Evolutionary conservation across 1,284 basidiomycete species (phyloP).

Genomic region (Ceratobasidium sp.): DNA sequence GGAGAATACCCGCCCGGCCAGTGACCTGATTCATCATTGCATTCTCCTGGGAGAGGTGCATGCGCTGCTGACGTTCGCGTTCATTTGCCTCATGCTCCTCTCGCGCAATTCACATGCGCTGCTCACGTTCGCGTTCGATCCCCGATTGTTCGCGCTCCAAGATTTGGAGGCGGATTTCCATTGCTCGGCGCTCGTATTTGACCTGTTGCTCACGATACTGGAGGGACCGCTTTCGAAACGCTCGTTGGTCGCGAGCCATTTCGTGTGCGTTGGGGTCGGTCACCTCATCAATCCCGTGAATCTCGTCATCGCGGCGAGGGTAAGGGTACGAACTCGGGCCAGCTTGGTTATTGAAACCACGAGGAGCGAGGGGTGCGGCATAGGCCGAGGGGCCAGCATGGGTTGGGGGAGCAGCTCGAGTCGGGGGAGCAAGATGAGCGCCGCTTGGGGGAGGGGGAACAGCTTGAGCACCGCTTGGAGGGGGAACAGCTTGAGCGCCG

Average conservation of each 20-base stretch:
- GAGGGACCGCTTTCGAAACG: not conserved
- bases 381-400: no score
- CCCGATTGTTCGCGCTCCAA: not conserved
- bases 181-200: not conserved
- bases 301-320: not conserved
- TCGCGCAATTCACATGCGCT: not conserved
- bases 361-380: no score
- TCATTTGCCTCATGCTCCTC: no score
- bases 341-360: not conserved
- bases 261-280: not conserved
- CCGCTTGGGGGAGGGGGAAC: no score
- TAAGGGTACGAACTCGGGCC: not conserved
- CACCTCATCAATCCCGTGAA: not conserved
- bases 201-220: not conserved
- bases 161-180: not conserved
- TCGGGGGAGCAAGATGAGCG: no score
- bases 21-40: no score
- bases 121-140: not conserved
- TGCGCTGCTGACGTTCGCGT: no score
- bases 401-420: not conserved
- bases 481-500: no score
- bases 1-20: no score
- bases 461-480: no score
- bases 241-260: not conserved
- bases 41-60: no score